Percentiles rank a stretch among this genome's conserved stretches.
Conservation (phyloP, 2,329 filamentous ascomycete species). For the Simplicillium aogashimaense region DNA sequence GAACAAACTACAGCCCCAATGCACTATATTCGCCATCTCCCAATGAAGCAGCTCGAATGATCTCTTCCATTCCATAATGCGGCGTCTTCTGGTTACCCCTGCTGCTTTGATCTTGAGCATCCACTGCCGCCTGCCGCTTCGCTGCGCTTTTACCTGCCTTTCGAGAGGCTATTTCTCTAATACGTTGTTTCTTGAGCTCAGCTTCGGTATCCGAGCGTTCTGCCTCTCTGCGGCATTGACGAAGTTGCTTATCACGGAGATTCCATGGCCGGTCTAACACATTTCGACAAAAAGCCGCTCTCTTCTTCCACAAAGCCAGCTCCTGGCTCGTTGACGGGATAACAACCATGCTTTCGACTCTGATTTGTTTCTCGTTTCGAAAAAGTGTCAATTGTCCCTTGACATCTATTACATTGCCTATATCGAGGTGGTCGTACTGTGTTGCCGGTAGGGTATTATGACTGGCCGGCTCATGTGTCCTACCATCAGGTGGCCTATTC, state of each 20-base stretch:
- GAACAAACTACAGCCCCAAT: constrained; percentile 18
- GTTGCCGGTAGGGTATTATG: neutral
- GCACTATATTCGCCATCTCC: constrained; percentile 21
- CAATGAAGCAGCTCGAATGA: constrained; percentile 11
- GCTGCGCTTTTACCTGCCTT: neutral
- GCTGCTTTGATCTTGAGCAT: constrained; percentile 1
- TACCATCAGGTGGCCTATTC: neutral
- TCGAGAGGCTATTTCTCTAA: constrained; percentile 10
- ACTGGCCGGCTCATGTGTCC: neutral
- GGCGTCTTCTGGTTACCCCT: constrained; percentile 6
- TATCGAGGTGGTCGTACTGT: constrained; percentile 26
- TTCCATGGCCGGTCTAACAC: constrained; percentile 45
- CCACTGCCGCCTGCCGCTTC: constrained; percentile 1
- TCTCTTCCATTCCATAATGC: constrained; percentile 12
- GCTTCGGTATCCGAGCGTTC: constrained; percentile 21
- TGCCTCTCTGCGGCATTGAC: constrained; percentile 37
- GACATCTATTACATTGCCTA: constrained; percentile 47
- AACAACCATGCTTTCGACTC: constrained; percentile 36
- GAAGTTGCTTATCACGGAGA: constrained; percentile 37
- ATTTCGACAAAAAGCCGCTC: constrained; percentile 35
- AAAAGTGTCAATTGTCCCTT: constrained; percentile 42
- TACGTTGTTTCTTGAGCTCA: constrained; percentile 15
- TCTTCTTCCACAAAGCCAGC: constrained; percentile 48
- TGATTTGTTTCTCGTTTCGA: constrained; percentile 39
- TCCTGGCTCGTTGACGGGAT: constrained; percentile 46